These are phyloP conservation scores for Colletotrichum cereale DNA, from an alignment of 2,329 filamentous ascomycete species.

Conservation along the genomic window DNA sequence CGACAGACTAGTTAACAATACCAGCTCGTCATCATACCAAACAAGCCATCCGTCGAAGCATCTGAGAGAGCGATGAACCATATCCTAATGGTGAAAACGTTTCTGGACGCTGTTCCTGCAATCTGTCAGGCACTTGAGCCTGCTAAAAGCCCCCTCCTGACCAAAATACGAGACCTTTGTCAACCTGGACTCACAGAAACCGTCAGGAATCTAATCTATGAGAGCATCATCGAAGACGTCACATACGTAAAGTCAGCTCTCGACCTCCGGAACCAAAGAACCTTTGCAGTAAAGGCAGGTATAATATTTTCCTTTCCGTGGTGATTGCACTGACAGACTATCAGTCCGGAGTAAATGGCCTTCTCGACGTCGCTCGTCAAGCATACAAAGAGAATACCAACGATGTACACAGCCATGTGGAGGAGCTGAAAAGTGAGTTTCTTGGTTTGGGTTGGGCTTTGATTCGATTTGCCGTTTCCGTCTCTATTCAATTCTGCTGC, in stretches of 20 bases:
- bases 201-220: conserved; percentile 74
- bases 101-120: conserved; percentile 75
- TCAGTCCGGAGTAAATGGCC: conserved; percentile 82
- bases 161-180: conserved; percentile 78
- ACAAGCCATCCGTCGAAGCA: conserved; percentile 72
- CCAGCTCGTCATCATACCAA: conserved; percentile 82
- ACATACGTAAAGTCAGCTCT: conserved; percentile 82
- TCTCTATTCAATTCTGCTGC: rapidly evolving
- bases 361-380: conserved; percentile 89
- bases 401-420: conserved; percentile 79
- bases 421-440: conserved; percentile 71
- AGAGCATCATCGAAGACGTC: conserved; percentile 84
- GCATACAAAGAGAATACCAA: conserved; percentile 90
- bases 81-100: conserved; percentile 87
- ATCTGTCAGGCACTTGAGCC: conserved; percentile 77
- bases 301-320: background rate
- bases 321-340: background rate
- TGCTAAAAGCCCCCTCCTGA: conserved; percentile 73
- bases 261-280: conserved; percentile 89
- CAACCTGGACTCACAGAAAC: conserved; percentile 70
- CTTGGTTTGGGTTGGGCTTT: background rate
- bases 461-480: background rate
- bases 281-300: conserved; percentile 84
- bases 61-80: conserved; percentile 88
- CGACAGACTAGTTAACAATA: conserved; percentile 38